A percentile compares a stretch with the other conserved stretches of the same genome.
Evolutionary conservation across 2,329 filamentous ascomycete species (phyloP).

Genomic region (Ascochyta lentis): DNA sequence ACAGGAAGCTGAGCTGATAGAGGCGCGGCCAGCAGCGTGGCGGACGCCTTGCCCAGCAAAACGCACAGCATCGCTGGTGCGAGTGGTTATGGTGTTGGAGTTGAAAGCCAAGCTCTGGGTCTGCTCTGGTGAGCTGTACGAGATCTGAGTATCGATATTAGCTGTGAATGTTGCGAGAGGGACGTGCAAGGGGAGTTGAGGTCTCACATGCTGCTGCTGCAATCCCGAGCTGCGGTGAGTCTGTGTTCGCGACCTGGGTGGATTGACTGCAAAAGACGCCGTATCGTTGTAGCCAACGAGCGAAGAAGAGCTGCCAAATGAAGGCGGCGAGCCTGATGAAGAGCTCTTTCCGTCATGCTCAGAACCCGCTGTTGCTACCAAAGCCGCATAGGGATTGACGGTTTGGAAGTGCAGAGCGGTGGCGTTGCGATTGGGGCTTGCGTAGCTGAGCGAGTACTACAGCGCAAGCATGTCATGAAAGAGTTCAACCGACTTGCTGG

Average conservation of each 20-base stretch:
- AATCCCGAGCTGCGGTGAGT: not conserved
- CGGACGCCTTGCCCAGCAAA: not conserved
- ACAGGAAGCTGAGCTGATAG: conserved; percentile 8
- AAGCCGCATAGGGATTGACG: conserved; percentile 7
- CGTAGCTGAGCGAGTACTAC: conserved; percentile 1
- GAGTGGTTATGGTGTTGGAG: not conserved
- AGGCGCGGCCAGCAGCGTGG: conserved; percentile 4
- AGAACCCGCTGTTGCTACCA: conserved; percentile 8
- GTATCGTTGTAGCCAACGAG: not conserved
- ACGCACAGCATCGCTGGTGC: conserved; percentile 1
- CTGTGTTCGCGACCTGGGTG: conserved; percentile 5
- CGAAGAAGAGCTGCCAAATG: conserved; percentile 21
- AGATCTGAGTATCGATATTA: conserved; percentile 4
- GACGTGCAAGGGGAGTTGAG: not conserved
- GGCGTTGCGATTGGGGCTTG: not conserved
- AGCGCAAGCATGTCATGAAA: not conserved
- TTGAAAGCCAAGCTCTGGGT: not conserved
- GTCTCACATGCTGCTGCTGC: conserved; percentile 18
- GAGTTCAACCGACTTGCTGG: not conserved
- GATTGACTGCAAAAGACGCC: not conserved
- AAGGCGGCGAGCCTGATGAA: conserved; percentile 16
- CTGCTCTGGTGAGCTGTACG: conserved; percentile 4
- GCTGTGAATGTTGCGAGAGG: not conserved
- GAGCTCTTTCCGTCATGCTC: conserved; percentile 20
- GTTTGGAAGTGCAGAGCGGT: conserved; percentile 6